These are phyloP conservation scores for Auricularia sp. DNA, from an alignment of 768 basidiomycete genomes.

Conservation along the genomic window DNA sequence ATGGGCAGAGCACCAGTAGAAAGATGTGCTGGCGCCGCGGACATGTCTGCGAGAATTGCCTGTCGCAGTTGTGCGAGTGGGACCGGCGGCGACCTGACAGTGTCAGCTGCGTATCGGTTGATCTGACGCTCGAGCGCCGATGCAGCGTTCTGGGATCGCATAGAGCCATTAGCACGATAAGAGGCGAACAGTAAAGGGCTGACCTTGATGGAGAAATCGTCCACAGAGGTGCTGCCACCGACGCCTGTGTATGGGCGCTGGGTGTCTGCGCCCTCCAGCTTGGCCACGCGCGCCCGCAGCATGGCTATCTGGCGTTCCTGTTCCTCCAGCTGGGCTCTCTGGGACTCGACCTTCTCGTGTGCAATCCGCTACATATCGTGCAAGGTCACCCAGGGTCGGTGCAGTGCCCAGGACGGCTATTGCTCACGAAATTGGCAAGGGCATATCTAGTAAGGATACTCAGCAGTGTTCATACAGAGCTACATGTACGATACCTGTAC, in stretches of 20 bases:
- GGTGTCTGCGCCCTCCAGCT: slow-evolving; percentile 58
- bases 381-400: background rate
- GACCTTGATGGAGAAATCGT: slow-evolving; percentile 81
- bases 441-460: slow-evolving; percentile 37
- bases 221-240: slow-evolving; percentile 52
- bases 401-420: slow-evolving; percentile 1
- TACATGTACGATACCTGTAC: slow-evolving; percentile 35
- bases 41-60: slow-evolving; percentile 50
- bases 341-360: slow-evolving; percentile 81
- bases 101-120: slow-evolving; percentile 81
- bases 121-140: slow-evolving; percentile 73
- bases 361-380: slow-evolving; percentile 53
- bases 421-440: slow-evolving; percentile 66
- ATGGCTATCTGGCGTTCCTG: slow-evolving; percentile 75
- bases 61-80: slow-evolving; percentile 44
- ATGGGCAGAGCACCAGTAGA: slow-evolving; percentile 36
- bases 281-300: slow-evolving; percentile 57
- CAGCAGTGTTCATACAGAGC: background rate
- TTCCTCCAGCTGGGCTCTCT: slow-evolving; percentile 67
- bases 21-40: slow-evolving; percentile 29
- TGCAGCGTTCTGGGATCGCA: slow-evolving; percentile 56
- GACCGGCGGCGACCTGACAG: slow-evolving; percentile 48
- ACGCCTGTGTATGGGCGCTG: slow-evolving; percentile 19
- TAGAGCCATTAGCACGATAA: slow-evolving; percentile 14
- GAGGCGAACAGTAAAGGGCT: no score